Base-by-base conservation (phyloP, 2,329 filamentous ascomycete species). In the Stenocarpella maydis region DNA sequence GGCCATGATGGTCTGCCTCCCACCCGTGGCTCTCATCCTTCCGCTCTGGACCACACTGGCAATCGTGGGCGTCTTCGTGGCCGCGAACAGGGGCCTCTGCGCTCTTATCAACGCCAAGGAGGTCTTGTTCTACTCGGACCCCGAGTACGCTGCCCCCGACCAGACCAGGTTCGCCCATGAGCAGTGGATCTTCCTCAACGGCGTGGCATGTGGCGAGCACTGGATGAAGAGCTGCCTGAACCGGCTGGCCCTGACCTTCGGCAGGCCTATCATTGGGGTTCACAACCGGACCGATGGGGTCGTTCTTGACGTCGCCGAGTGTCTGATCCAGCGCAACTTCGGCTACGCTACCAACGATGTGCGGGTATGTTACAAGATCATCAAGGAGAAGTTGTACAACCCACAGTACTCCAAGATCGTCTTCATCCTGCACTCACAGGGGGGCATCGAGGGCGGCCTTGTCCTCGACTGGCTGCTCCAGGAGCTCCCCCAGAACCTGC, bases 141-240 rank as follows among this genome's bases (percentile, higher is more conserved):
- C 84, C 2, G 80, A 86, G 66, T 88, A 86, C 71, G 83, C 88
- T 1, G 77, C 79, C 21, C 82, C 83, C 0, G 83, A 87, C 72
- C 85, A 88, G 76, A 81, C 82, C 14, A 58, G 50, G 34, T 71
- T 69, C 58, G 70, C 67, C 19, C 83, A 88, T 65, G 92, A 95
- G 79, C 86, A 90, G 74, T 95, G 92, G 92, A 84, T 95, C n/a
- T 95, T 92, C 76, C 78, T 95, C 64, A 95, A 95, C 75, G 92
- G 92, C 0, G 88, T 94, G 34, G 88, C 86, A 12, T 85, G 85
- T 41, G 87, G 86, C 3, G 81, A 87, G 65, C 86, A 90, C 75
- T 93, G 91, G 89, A 82, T 93, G 73, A 87, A 90, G 78, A 86
- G 82, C 71, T 94, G 93, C 74, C 81, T 95, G 71, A 87, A 95